Evolutionary conservation across 345 rosid genomes (phyloP).

Genomic region (Isatis tinctoria): DNA sequence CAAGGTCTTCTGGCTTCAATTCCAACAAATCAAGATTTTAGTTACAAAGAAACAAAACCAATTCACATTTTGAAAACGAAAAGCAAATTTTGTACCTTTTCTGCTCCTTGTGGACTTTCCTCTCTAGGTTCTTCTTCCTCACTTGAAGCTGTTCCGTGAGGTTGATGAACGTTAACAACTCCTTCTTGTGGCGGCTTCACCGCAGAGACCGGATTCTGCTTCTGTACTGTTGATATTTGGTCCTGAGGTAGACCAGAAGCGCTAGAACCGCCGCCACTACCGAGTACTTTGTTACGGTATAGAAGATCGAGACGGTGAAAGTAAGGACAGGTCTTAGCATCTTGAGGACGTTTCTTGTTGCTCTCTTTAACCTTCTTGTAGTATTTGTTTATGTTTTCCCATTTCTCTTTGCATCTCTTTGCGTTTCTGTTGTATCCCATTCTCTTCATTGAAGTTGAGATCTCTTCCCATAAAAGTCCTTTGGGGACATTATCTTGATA

Average conservation of each 20-base stretch:
- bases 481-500: constrained; percentile 71
- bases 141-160: constrained; percentile 24
- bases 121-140: constrained; percentile 23
- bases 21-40: constrained; percentile 33
- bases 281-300: constrained; percentile 51
- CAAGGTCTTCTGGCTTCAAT: constrained; percentile 84
- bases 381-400: constrained; percentile 93
- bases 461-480: constrained; percentile 86
- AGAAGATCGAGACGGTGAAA: constrained; percentile 78
- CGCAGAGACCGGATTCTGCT: constrained; percentile 12
- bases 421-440: constrained; percentile 67
- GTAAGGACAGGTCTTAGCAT: constrained; percentile 87
- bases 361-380: constrained; percentile 89
- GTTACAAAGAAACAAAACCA: constrained; percentile 27
- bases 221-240: constrained; percentile 22
- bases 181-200: constrained; percentile 35
- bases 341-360: constrained; percentile 75
- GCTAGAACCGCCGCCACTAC: constrained; percentile 15
- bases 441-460: constrained; percentile 54
- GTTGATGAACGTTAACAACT: constrained; percentile 14
- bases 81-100: constrained; percentile 39
- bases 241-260: constrained; percentile 30
- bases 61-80: not conserved
- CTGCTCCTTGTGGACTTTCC: constrained; percentile 30
- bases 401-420: constrained; percentile 84